These are phyloP conservation scores for Sporisorium iseilematis-ciliati DNA, from an alignment of 1,284 basidiomycete genomes.

Conservation along the genomic window DNA sequence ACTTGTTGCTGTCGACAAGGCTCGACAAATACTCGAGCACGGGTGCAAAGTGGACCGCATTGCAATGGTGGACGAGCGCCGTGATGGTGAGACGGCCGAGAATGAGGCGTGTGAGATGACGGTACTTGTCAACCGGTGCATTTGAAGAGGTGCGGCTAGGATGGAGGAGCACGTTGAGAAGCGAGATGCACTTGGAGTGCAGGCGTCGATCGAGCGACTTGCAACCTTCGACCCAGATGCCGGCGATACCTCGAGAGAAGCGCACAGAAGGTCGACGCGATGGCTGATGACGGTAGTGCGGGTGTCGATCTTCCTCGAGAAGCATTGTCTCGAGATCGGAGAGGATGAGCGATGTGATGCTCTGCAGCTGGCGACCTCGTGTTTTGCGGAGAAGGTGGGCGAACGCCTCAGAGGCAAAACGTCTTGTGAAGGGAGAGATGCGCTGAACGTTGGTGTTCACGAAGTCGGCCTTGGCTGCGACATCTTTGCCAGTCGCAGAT, in stretches of 20 bases:
- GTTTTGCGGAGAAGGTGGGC: slow-evolving; percentile 67
- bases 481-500: slow-evolving; percentile 1
- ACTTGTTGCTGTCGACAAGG: slow-evolving; percentile 36
- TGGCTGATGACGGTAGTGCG: slow-evolving; percentile 27
- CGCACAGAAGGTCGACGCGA: slow-evolving; percentile 32
- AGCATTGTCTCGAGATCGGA: slow-evolving; percentile 52
- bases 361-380: slow-evolving; percentile 48
- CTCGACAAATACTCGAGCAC: slow-evolving; percentile 52
- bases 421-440: slow-evolving; percentile 59
- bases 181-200: slow-evolving; percentile 49
- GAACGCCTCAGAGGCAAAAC: slow-evolving; percentile 67
- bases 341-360: slow-evolving; percentile 53
- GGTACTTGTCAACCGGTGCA: slow-evolving; percentile 24
- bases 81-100: slow-evolving; percentile 59
- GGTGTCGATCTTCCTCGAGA: slow-evolving; percentile 37
- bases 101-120: slow-evolving; percentile 39
- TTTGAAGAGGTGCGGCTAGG: slow-evolving; percentile 15
- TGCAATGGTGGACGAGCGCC: slow-evolving; percentile 62
- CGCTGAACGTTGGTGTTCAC: slow-evolving; percentile 41
- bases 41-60: slow-evolving; percentile 48
- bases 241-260: slow-evolving; percentile 63
- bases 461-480: slow-evolving; percentile 7
- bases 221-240: slow-evolving; percentile 64
- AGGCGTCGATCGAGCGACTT: slow-evolving; percentile 63
- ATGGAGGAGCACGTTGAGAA: slow-evolving; percentile 45